These are phyloP conservation scores for Entomophthora muscae DNA, from an alignment of 371 early-diverging fungal genomes.

Conservation along the genomic window DNA sequence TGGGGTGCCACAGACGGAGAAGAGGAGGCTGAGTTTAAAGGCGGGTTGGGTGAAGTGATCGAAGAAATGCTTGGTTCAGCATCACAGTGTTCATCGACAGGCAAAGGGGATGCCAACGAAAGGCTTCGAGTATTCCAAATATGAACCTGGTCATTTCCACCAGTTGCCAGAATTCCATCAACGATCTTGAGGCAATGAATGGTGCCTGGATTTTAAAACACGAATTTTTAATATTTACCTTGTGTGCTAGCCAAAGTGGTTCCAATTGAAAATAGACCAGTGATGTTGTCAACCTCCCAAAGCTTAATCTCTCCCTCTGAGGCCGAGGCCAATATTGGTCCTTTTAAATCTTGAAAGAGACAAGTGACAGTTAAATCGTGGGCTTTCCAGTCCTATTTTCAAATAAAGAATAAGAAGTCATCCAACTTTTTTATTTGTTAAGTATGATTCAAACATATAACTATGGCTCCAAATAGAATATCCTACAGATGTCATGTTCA, in stretches of 20 bases:
- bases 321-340: not conserved
- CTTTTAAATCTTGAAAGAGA: not conserved
- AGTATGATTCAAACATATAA: too few species aligned
- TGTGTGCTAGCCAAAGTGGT: not conserved
- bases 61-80: not conserved
- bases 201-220: too few species aligned
- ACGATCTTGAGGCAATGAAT: conserved; percentile 13
- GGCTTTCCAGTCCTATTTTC: not conserved
- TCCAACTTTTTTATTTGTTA: too few species aligned
- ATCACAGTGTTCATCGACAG: not conserved
- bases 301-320: not conserved
- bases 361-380: not conserved
- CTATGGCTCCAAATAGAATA: too few species aligned
- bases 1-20: conserved; percentile 13
- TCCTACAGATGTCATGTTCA: too few species aligned
- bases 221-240: too few species aligned
- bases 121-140: conserved; percentile 11
- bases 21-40: not conserved
- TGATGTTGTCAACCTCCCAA: not conserved
- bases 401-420: too few species aligned
- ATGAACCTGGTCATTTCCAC: conserved; percentile 11
- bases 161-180: conserved; percentile 10
- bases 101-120: not conserved
- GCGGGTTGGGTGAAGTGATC: not conserved
- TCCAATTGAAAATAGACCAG: not conserved